Base-by-base conservation (phyloP, 1,284 basidiomycete genomes). In the Sanghuangporus weigelae region DNA sequence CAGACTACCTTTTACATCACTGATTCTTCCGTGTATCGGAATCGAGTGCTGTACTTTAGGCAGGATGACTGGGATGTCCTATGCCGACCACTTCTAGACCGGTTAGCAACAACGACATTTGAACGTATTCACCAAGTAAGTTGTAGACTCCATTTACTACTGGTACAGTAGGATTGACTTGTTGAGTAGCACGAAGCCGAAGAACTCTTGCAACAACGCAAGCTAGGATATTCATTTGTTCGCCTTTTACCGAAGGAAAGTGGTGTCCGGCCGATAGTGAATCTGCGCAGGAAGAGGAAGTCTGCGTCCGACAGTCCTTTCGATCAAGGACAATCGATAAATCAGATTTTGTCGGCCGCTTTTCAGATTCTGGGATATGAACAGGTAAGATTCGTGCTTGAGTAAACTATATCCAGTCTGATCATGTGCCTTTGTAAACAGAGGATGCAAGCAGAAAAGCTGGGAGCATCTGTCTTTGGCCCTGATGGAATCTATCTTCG, bases 1-100 rank as follows among this genome's bases (percentile, higher is more conserved):
- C 40, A 97, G 92, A 94, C 93, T 0, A 90, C 90, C 0, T 99
- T 98, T 76, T 98, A 98, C 73, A 82, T 93, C 48, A 99, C 97
- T 0, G 95, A 99, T 69, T 94, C 96, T 0, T 88, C 90, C 5
- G 90, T 89, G 1, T 95, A 90, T 68, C 82, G 90, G n/a, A 93
- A 96, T 68, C 85, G 87, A 58, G 84, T 95, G 0, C 77, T 98
- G 0, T 99, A 96, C 73, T 99, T 97, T 72, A 84, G 94, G 7
- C 95, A 98, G 63, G 94, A 96, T 63, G 95, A 96, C 68, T 99
- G 97, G 97, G 79, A 83, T n/a, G 78, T 75, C 2, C 80, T 98
- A 4, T 95, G 93, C 61, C 77, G 80, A 1, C 97, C 97, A 0
- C 80, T 98, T 23, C 79, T 97, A 16, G 83, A 86, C 61, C 81